A percentile compares a stretch with the other conserved stretches of the same genome.
Evolutionary conservation across 192 early-diverging fungal species (phyloP).

Genomic region (Linnemannia exigua): DNA sequence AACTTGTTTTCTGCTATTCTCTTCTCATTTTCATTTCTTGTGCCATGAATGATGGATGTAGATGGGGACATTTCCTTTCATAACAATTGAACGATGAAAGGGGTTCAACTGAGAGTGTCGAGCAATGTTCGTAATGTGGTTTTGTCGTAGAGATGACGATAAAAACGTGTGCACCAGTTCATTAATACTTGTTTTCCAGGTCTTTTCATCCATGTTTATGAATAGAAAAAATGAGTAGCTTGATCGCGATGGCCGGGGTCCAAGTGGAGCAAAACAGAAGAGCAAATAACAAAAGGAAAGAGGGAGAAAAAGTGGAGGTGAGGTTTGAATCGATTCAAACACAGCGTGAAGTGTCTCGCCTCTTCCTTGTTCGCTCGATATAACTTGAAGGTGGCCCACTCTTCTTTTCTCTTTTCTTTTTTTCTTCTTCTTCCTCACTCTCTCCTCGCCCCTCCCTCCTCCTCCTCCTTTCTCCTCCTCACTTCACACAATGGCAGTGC

Average conservation of each 20-base stretch:
- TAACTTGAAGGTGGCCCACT: not conserved
- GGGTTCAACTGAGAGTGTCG: not conserved
- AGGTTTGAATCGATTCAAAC: not conserved
- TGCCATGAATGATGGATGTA: not conserved
- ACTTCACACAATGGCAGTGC: constrained; percentile 39
- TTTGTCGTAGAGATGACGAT: no score
- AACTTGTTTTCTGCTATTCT: not conserved
- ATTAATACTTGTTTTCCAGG: not conserved
- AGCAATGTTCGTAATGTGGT: not conserved
- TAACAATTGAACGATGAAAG: not conserved
- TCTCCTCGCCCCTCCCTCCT: not conserved
- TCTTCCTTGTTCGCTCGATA: not conserved
- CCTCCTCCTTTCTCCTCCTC: not conserved
- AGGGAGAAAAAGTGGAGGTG: no score
- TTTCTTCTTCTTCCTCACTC: not conserved
- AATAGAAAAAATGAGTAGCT: not conserved
- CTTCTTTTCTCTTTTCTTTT: not conserved
- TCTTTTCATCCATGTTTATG: not conserved
- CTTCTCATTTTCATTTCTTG: not conserved
- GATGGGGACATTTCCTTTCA: not conserved
- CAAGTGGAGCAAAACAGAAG: not conserved
- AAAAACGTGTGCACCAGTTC: not conserved
- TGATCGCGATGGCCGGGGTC: not conserved
- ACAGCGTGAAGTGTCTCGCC: constrained; percentile 7
- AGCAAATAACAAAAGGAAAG: not conserved